phyloP scores from a whole-genome alignment of 768 basidiomycete genomes.

The Suillus weaverae region DNA sequence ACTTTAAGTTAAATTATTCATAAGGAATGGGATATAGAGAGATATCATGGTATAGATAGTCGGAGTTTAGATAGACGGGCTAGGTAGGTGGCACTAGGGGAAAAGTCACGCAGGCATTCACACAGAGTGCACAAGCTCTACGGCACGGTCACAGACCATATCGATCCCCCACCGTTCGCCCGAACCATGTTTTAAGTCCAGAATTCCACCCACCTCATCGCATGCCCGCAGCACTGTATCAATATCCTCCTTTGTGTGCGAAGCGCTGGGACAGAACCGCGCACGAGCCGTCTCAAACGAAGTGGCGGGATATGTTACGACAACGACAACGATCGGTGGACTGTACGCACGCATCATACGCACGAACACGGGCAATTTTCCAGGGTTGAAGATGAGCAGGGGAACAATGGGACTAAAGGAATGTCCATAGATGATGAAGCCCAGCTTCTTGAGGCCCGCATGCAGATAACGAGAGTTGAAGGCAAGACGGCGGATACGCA shows the following conservation, averaged over 20 bases:
- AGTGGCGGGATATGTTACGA: constrained; percentile 90
- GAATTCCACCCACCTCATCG: constrained; percentile 86
- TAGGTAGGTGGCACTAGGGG: neutral
- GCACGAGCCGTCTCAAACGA: constrained; percentile 86
- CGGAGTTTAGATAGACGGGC: too few relatives aligned
- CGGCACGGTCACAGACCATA: constrained; percentile 66
- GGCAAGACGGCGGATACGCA: constrained; percentile 82
- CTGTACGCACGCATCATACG: constrained; percentile 77
- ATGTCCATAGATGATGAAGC: constrained; percentile 96
- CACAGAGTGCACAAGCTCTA: constrained; percentile 61
- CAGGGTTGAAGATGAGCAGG: constrained; percentile 86
- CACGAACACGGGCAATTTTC: constrained; percentile 91
- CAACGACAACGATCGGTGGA: constrained; percentile 84
- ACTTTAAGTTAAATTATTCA: too few relatives aligned
- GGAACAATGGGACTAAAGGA: constrained; percentile 92
- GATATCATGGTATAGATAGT: too few relatives aligned
- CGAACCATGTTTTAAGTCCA: constrained; percentile 84
- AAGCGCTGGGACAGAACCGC: constrained; percentile 90
- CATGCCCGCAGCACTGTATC: constrained; percentile 83
- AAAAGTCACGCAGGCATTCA: constrained; percentile 10
- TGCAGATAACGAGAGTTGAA: constrained; percentile 96
- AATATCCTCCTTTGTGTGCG: constrained; percentile 97
- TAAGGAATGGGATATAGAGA: too few relatives aligned
- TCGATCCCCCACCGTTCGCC: constrained; percentile 79
- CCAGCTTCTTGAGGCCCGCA: constrained; percentile 80